Base-by-base conservation (phyloP, 768 basidiomycete genomes). In the Mycena rosella region DNA sequence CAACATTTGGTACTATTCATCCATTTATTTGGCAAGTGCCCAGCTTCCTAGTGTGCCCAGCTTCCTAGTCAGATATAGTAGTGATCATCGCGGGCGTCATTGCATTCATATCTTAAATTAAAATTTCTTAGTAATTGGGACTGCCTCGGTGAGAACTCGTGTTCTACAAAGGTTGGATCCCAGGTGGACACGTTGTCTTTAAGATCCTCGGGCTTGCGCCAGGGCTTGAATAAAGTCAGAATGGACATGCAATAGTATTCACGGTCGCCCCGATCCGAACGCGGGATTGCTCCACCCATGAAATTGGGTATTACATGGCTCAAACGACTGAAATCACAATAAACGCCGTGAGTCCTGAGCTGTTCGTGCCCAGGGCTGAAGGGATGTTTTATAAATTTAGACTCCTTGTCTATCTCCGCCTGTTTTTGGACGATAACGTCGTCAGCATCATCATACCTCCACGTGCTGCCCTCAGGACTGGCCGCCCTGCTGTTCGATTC, bases 241-340 rank as follows among this genome's bases (percentile, higher is more conserved):
- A 77, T 75, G 11, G 73, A 63, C 29, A 65, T 45, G 56, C 76
- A 78, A 38, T 80, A 80, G 47, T 73, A 77, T 34, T 82, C 77
- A 20, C 72, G 42, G 64, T 80, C 79, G 1, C 76, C 79, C 44
- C 60, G 42, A 55, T 81, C 78, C 14, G 55, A 5, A 13, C 74
- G 53, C 9, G 79, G 79, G 4, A 78, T 57, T 2, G 63, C 51
- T 1, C 67, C 72, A 5, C 77, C 77, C 0, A 77, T 54, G 67
- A 78, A 79, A 59, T 76, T 75, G 0, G 77, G 77, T 5, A 78
- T 74, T 3, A 55, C 36, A 1, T 54, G 48, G 27, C 63, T 17
- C 14, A 70, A 24, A 14, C 29, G 20, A 14, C n/a, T 0, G 44
- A 48, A 48, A n/a, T 60, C 52, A 38, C 63, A 64, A 32, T 42